Evolutionary conservation across 2,329 filamentous ascomycete species (phyloP).

Genomic region (Hypoxylon sp.): DNA sequence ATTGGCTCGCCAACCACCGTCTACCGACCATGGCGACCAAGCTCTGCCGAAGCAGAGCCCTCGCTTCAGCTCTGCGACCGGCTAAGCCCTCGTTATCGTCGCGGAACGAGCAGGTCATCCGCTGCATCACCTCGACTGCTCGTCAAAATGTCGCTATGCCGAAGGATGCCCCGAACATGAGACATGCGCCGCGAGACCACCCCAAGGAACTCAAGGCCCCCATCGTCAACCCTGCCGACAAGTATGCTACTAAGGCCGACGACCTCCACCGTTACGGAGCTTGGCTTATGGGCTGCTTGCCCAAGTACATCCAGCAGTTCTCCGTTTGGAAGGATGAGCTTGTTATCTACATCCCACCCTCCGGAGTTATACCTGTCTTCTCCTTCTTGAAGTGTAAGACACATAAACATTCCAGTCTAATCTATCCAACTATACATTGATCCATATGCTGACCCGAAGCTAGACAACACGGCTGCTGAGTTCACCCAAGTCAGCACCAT

Average conservation of each 20-base stretch:
- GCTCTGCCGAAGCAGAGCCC: constrained; percentile 69
- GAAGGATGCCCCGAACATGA: constrained; percentile 76
- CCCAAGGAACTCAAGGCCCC: constrained; percentile 79
- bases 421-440: neutral
- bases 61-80: constrained; percentile 71
- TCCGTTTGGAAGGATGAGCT: constrained; percentile 99
- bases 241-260: constrained; percentile 88
- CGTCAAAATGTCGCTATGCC: constrained; percentile 68
- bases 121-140: constrained; percentile 67
- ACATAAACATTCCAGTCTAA: constrained; percentile 34
- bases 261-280: constrained; percentile 94
- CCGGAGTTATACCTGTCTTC: constrained; percentile 91
- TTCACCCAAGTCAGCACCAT: constrained; percentile 95
- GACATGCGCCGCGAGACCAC: constrained; percentile 72
- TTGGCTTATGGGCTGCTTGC: constrained; percentile 95
- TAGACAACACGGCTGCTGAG: constrained; percentile 95
- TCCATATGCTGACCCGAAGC: constrained; percentile 30
- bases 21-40: constrained; percentile 71
- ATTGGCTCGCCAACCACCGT: constrained; percentile 61
- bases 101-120: constrained; percentile 60
- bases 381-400: constrained; percentile 85
- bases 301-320: constrained; percentile 99
- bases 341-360: constrained; percentile 90
- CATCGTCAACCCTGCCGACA: constrained; percentile 92
- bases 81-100: constrained; percentile 61